Conservation (phyloP, 768 basidiomycete species). For the Albatrellus ellisii region DNA sequence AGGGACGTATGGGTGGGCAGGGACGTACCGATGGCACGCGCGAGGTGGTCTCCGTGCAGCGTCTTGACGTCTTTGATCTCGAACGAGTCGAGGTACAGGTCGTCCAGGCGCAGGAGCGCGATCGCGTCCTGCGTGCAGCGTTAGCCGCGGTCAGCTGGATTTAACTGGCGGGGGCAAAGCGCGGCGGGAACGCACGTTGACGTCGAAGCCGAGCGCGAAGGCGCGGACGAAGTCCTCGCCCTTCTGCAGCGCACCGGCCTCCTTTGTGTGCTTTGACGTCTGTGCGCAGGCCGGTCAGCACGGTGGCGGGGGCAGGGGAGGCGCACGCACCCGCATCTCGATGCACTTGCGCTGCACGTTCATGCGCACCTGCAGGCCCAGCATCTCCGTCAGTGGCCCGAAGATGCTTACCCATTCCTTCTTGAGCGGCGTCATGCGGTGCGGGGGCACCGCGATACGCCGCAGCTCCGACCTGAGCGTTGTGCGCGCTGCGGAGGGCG, state of each 20-base stretch:
- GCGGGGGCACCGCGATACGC: slow-evolving; percentile 85
- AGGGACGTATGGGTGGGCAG: not conserved
- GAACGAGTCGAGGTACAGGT: slow-evolving; percentile 95
- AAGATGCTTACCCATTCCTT: slow-evolving; percentile 95
- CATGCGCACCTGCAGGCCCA: slow-evolving; percentile 95
- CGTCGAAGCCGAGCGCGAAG: slow-evolving; percentile 88
- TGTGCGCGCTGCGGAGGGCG: slow-evolving; percentile 35
- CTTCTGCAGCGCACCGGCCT: slow-evolving; percentile 87
- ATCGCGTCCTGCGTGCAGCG: slow-evolving; percentile 76
- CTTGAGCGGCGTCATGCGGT: slow-evolving; percentile 95
- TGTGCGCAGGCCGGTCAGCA: slow-evolving; percentile 16
- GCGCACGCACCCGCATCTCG: slow-evolving; percentile 70
- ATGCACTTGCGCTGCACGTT: slow-evolving; percentile 83
- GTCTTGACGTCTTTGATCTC: slow-evolving; percentile 99
- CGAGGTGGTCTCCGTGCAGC: slow-evolving; percentile 92
- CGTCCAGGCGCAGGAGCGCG: slow-evolving; percentile 88
- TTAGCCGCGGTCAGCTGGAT: slow-evolving; percentile 5
- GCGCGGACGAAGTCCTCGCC: slow-evolving; percentile 97
- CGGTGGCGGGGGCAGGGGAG: not conserved
- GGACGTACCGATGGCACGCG: slow-evolving; percentile 81
- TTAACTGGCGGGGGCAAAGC: not conserved
- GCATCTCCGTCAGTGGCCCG: slow-evolving; percentile 87
- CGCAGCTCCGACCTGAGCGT: slow-evolving; percentile 73
- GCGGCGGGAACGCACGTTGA: slow-evolving; percentile 49
- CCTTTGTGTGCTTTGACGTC: slow-evolving; percentile 94